Evolutionary conservation across 208 protist genomes (phyloP).

Genomic region (Angomonas ambiguus): DNA sequence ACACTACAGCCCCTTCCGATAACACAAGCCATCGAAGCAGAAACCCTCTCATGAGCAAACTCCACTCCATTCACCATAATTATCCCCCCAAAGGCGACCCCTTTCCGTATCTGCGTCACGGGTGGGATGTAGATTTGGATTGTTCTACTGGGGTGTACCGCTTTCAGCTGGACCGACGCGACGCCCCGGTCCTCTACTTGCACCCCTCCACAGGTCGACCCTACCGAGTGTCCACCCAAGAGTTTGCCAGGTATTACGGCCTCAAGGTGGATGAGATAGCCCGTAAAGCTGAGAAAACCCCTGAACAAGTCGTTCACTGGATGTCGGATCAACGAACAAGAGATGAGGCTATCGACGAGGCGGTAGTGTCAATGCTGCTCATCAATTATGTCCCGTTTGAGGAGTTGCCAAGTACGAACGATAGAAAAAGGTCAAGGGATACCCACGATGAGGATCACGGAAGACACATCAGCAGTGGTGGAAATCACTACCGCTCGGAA

Average conservation of each 20-base stretch:
- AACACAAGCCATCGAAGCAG: background rate
- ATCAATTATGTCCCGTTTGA: constrained; percentile 42
- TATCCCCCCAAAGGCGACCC: constrained; percentile 22
- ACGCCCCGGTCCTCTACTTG: background rate
- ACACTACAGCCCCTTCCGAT: background rate
- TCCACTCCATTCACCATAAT: constrained; percentile 4
- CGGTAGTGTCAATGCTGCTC: constrained; percentile 43
- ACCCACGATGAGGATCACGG: background rate
- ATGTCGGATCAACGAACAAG: constrained; percentile 60
- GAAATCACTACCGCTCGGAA: background rate
- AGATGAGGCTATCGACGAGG: constrained; percentile 43
- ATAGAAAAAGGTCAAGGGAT: constrained; percentile 2
- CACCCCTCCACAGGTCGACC: constrained; percentile 48
- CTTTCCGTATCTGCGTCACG: constrained; percentile 22
- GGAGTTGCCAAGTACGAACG: constrained; percentile 16
- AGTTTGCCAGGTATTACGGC: constrained; percentile 49
- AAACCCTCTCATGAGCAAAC: background rate
- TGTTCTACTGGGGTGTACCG: constrained; percentile 27
- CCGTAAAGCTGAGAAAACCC: constrained; percentile 9
- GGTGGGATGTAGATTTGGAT: constrained; percentile 29
- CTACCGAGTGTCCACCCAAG: constrained; percentile 69
- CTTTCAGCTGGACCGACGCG: constrained; percentile 15
- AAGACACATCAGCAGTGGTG: background rate
- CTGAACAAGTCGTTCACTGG: constrained; percentile 57
- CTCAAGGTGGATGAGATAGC: constrained; percentile 44